Conservation (phyloP, 345 rosid genomes). For the Hypericum androsaemum region DNA sequence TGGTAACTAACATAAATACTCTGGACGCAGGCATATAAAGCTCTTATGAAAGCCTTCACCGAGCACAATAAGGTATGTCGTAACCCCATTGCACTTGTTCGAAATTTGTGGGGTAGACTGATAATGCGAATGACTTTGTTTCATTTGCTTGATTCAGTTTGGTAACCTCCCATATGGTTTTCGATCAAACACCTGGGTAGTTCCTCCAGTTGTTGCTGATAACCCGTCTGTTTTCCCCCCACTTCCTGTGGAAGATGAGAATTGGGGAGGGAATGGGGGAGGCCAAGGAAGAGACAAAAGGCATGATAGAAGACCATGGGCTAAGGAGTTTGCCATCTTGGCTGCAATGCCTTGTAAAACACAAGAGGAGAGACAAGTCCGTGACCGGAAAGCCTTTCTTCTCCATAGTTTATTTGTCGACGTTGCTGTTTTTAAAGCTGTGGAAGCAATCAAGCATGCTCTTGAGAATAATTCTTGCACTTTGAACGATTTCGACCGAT, state of each 20-base stretch:
- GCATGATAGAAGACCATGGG: constrained; percentile 27
- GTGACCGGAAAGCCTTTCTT: constrained; percentile 28
- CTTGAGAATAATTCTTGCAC: constrained; percentile 10
- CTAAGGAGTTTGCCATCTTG: constrained; percentile 23
- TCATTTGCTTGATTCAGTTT: constrained; percentile 17
- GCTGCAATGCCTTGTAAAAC: constrained; percentile 32
- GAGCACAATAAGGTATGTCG: constrained; percentile 24
- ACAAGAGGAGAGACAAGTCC: constrained; percentile 24
- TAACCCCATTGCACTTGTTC: not conserved
- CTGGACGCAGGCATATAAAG: constrained; percentile 20
- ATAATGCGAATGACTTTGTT: not conserved
- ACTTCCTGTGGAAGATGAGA: constrained; percentile 28
- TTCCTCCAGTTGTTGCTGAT: constrained; percentile 29
- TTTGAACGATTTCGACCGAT: constrained; percentile 6
- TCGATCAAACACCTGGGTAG: constrained; percentile 30
- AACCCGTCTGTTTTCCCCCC: constrained; percentile 21
- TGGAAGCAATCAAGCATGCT: constrained; percentile 14
- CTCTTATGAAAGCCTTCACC: constrained; percentile 22
- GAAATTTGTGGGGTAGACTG: not conserved
- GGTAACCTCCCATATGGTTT: constrained; percentile 31
- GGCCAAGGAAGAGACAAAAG: constrained; percentile 23
- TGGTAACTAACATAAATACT: not conserved
- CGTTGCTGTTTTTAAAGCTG: constrained; percentile 23
- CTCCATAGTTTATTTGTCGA: constrained; percentile 29
- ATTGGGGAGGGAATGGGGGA: constrained; percentile 30